These are phyloP conservation scores for Mortierella hygrophila DNA, from an alignment of 192 early-diverging fungal genomes.

Conservation along the genomic window DNA sequence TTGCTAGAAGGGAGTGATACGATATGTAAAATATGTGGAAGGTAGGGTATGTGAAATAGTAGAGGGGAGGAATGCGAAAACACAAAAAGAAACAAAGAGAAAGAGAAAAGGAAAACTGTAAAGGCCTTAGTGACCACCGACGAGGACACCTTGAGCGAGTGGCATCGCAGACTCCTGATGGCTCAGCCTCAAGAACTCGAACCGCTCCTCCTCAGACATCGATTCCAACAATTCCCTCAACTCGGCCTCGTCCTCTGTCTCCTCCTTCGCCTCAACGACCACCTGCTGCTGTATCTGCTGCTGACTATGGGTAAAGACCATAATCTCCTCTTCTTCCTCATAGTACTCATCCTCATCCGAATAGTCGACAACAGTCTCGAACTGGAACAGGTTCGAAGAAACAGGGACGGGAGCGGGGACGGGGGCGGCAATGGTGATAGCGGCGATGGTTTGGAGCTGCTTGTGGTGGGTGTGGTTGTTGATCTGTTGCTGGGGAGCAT, in stretches of 20 bases:
- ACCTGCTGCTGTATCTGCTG: not conserved
- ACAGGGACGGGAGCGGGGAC: not conserved
- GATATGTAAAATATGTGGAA: too few relatives aligned
- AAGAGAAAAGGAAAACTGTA: not conserved
- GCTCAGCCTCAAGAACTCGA: constrained; percentile 41
- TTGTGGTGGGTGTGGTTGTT: constrained; percentile 23
- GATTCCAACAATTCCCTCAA: constrained; percentile 45
- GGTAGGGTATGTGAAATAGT: too few relatives aligned
- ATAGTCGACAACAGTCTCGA: constrained; percentile 23
- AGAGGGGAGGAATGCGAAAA: too few relatives aligned
- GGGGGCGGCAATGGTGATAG: not conserved
- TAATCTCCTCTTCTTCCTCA: not conserved
- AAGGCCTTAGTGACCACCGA: not conserved
- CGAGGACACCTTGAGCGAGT: constrained; percentile 1
- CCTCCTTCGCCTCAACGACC: not conserved
- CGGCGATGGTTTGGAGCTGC: not conserved
- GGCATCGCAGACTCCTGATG: not conserved
- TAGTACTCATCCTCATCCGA: constrained; percentile 23
- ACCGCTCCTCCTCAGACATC: constrained; percentile 41
- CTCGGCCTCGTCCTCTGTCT: constrained; percentile 47
- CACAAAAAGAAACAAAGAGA: not conserved
- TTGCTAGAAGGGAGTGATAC: too few relatives aligned
- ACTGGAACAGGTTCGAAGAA: not conserved
- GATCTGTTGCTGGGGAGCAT: constrained; percentile 31
- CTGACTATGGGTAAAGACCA: not conserved